These are phyloP conservation scores for Celoporthe dispersa DNA, from an alignment of 2,329 filamentous ascomycete genomes.

Conservation along the genomic window DNA sequence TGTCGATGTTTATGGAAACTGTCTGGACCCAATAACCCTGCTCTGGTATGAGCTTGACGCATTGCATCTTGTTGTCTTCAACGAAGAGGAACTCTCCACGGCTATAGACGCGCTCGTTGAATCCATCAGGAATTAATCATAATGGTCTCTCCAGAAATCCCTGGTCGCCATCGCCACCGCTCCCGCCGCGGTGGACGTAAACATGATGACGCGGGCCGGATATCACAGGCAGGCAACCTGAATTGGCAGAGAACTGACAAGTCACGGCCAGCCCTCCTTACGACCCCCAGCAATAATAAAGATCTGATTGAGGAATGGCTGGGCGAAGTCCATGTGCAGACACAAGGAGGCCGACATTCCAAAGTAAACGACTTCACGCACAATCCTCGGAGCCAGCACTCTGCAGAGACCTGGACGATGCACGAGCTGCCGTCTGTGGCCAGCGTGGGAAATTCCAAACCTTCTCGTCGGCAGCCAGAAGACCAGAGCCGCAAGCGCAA, in stretches of 20 bases:
- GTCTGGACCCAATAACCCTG: neutral
- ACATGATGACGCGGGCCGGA: neutral
- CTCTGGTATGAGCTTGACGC: neutral
- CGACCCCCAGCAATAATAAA: neutral
- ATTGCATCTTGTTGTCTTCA: neutral
- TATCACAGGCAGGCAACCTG: neutral
- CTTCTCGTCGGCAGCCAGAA: neutral
- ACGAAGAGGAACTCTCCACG: neutral
- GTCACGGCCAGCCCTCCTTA: neutral
- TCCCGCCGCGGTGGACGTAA: constrained; percentile 2
- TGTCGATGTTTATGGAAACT: neutral
- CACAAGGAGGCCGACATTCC: neutral
- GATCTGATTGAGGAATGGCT: constrained; percentile 20
- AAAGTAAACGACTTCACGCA: neutral
- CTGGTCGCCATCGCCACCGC: constrained; percentile 2
- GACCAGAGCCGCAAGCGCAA: constrained; percentile 1
- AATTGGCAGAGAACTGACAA: neutral
- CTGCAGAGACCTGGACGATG: neutral
- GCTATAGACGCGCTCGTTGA: neutral
- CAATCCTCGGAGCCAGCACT: neutral
- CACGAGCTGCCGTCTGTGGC: neutral
- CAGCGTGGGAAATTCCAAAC: neutral
- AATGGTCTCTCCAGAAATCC: constrained; percentile 11
- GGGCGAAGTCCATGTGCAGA: constrained; percentile 3
- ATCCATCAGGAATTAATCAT: neutral